Evolutionary conservation across 2,329 filamentous ascomycete species (phyloP).

Genomic region (Apiospora sp.): DNA sequence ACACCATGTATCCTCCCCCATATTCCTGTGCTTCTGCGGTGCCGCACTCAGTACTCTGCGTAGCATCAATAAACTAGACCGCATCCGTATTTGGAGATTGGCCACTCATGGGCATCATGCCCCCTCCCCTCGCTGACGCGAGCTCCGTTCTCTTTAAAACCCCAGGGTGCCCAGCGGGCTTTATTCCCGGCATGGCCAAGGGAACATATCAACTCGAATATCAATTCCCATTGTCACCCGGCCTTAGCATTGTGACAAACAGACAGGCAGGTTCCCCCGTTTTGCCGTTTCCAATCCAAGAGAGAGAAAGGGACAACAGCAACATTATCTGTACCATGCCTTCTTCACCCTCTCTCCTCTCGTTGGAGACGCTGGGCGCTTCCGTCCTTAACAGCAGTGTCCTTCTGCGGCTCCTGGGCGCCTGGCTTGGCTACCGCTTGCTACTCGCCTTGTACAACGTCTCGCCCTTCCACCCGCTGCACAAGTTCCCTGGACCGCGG

Average conservation of each 20-base stretch:
- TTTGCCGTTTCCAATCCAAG: no score
- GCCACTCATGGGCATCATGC: background rate
- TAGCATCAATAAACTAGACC: background rate
- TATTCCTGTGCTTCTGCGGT: background rate
- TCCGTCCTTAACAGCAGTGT: background rate
- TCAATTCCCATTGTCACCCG: background rate
- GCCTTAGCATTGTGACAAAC: background rate
- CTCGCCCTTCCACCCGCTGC: slow-evolving; percentile 35
- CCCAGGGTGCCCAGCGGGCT: background rate
- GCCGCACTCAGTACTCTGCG: background rate
- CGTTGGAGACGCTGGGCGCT: background rate
- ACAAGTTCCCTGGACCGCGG: slow-evolving; percentile 34
- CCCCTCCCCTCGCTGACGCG: no score
- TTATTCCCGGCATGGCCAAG: background rate
- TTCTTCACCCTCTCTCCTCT: background rate
- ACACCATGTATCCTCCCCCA: background rate
- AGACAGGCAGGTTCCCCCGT: background rate
- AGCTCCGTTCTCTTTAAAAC: background rate
- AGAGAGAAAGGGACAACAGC: background rate
- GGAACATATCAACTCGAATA: background rate
- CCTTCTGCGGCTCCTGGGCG: background rate
- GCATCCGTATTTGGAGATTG: background rate
- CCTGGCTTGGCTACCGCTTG: slow-evolving; percentile 26
- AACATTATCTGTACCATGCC: no score
- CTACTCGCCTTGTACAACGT: slow-evolving; percentile 33